Evolutionary conservation across 177 flowering plant genomes (phyloP), one percentile per base, ranked within the genome.

Genomic region (Vitis hybrid): DNA sequence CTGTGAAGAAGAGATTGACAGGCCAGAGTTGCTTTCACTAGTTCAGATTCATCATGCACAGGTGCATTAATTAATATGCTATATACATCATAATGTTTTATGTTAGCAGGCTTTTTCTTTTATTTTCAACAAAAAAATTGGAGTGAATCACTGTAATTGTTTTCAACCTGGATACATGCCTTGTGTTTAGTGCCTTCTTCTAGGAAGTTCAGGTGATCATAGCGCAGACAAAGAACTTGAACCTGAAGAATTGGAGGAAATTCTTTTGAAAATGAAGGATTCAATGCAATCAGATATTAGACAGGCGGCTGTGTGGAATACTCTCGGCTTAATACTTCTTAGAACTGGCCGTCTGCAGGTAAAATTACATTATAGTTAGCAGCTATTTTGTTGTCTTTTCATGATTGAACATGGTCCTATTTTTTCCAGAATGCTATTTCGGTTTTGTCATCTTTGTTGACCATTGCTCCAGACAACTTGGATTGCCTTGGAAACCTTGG

Each of bases 1-100:
- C 13, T 73, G 81, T 76, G 98, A 89, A 70, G 85, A 83, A 72
- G 99, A 91, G 74, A 83, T 89, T 60, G 90, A 84, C 57, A 82
- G 99, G 84, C 98, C 97, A 10, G 98, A 91, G 61, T 77, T 94
- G 69, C 90, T 91, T 56, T 87, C 94, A 17, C 67, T 85, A 58
- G 91, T 94, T 74, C 99, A 93, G 72, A 85, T 91, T 77, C 99
- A 94, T 74, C 97, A 90, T 77, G 98, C 97, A 46, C 99, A 93
- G 94, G 99, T 94, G 60, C 50, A 53, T 64, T 73, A 11, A 32
- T 49, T 66, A 51, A 21, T 27, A 49, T 17, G 4, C 13, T 66
- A 58, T 63, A 32, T 70, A 21, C 15, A 41, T 41, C 21, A 14
- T 13, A 48, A 67, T 56, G 12, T 54, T 17, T 59, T 48, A 20